Conservation (phyloP, 441 rosid genomes). For the Flueggea neowawraea region DNA sequence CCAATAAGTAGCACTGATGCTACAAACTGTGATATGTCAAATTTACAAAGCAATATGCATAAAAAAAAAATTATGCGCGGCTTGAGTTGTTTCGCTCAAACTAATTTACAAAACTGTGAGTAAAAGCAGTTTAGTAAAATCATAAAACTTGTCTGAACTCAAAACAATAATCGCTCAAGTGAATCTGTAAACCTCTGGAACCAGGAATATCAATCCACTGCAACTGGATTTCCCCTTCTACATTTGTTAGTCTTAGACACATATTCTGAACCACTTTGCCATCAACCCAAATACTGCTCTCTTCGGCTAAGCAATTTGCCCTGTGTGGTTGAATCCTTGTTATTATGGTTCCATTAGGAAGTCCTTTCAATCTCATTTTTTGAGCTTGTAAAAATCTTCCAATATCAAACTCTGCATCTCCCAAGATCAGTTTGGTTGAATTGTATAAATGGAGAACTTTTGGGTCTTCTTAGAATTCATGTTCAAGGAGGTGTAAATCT, state of each 20-base stretch:
- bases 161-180: too few species aligned
- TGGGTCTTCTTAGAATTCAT: constrained; percentile 73
- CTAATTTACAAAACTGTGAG: too few species aligned
- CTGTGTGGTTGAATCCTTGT: constrained; percentile 41
- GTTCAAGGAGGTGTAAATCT: constrained; percentile 74
- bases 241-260: constrained; percentile 52
- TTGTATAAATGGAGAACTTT: constrained; percentile 45
- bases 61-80: too few species aligned
- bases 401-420: constrained; percentile 76
- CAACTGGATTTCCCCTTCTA: constrained; percentile 63
- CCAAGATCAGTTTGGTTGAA: constrained; percentile 44
- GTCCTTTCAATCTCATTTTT: constrained; percentile 31
- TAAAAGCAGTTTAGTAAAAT: too few species aligned
- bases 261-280: constrained; percentile 62
- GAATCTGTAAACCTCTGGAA: constrained; percentile 40
- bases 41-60: too few species aligned
- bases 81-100: too few species aligned
- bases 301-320: constrained; percentile 62
- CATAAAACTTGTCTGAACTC: too few species aligned
- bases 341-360: constrained; percentile 55
- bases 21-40: too few species aligned
- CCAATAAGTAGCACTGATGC: too few species aligned
- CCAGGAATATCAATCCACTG: constrained; percentile 79
- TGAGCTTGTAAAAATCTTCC: constrained; percentile 48
- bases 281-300: constrained; percentile 43